phyloP scores from a whole-genome alignment of 2,329 filamentous ascomycete genomes.

The Fusarium dimerum region DNA sequence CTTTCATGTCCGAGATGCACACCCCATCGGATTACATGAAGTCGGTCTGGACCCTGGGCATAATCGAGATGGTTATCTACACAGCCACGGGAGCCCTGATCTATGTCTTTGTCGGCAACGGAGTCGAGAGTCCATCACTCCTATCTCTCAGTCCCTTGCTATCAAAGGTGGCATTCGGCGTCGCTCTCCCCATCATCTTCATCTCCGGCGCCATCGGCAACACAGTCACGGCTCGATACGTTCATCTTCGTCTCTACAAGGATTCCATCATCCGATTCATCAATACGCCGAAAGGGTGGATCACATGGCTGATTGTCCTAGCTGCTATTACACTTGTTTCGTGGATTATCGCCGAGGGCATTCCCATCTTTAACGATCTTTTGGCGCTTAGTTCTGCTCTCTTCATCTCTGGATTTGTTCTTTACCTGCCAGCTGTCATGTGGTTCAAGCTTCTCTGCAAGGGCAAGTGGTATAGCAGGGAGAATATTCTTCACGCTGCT shows the following conservation, averaged over 20 bases:
- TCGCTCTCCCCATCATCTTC: slow-evolving; percentile 68
- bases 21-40: slow-evolving; percentile 42
- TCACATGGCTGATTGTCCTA: slow-evolving; percentile 59
- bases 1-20: slow-evolving; percentile 49
- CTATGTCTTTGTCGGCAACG: slow-evolving; percentile 64
- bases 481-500: slow-evolving; percentile 12
- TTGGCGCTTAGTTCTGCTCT: slow-evolving; percentile 52
- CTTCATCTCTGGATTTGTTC: slow-evolving; percentile 45
- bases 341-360: slow-evolving; percentile 60
- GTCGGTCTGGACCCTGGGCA: slow-evolving; percentile 59
- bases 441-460: slow-evolving; percentile 39
- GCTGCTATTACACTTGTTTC: slow-evolving; percentile 48
- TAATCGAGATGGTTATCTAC: slow-evolving; percentile 62
- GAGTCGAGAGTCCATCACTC: slow-evolving; percentile 64
- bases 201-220: slow-evolving; percentile 66
- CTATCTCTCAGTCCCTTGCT: slow-evolving; percentile 57
- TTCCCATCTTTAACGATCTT: slow-evolving; percentile 70
- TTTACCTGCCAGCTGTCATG: slow-evolving; percentile 42
- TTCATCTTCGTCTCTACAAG: slow-evolving; percentile 35
- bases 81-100: slow-evolving; percentile 63
- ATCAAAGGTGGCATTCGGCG: slow-evolving; percentile 35
- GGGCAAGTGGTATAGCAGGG: slow-evolving; percentile 21
- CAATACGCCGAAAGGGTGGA: slow-evolving; percentile 34
- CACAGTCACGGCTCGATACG: slow-evolving; percentile 39
- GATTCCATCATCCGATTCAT: slow-evolving; percentile 22